Base-by-base conservation (phyloP, 768 basidiomycete species). In the Tephrocybe sp. region DNA sequence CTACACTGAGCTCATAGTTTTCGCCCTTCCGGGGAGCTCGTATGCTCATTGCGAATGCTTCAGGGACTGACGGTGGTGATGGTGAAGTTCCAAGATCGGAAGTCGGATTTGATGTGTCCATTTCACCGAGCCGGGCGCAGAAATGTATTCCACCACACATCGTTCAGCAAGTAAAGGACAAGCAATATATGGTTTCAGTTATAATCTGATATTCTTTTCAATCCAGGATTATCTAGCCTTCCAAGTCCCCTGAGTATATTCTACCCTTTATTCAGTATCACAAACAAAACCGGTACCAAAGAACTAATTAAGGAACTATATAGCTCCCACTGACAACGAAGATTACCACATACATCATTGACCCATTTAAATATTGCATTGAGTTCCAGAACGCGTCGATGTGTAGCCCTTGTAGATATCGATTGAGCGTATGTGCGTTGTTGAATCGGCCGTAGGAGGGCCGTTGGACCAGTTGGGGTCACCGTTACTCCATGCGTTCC, bases 1-100 rank as follows among this genome's bases (percentile, higher is more conserved):
- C 95, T 48, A 93, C 86, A 49, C 91, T 85, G 66, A 98, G 88
- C 73, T 97, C 95, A 69, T 86, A 97, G 77, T 97, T 97, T 76
- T 97, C 94, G 64, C 94, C 94, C 78, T 84, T 82, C 52, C 79
- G 69, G 47, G 77, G 83, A 62, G 77, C 79, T 53, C 82, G 77
- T 64, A 82, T 65, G 70, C 72, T 76, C 76, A 78, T 78, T 55
- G 62, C 57, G n/a, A 51, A 57, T 29, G 49, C 34, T 37, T 30
- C 24, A 40, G 40, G 21, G 34, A 33, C 23, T 23, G 39, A 55
- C 23, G 29, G 30, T n/a, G 31, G 13, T 45, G 41, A 25, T 27
- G 31, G 44, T 16, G 13, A 36, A 25, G 22, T 5, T 45, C 33
- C 43, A 38, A 38, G 27, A 34, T 58, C 53, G 50, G 48, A 57